Conservation (phyloP, 768 basidiomycete genomes). For the Termitomyces sp. region DNA sequence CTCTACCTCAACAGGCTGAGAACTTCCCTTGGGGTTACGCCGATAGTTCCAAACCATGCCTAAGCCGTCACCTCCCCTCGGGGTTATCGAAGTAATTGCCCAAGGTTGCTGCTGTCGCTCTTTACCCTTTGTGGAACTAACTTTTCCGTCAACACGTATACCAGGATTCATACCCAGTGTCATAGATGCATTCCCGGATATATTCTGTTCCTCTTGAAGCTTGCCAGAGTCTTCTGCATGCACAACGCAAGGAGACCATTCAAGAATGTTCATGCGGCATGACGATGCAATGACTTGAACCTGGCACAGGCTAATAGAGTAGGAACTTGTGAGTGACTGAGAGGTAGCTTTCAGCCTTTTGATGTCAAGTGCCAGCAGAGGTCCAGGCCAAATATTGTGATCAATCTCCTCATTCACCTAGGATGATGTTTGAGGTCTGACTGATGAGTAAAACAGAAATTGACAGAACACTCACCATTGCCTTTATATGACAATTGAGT, state of each 20-base stretch:
- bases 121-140: not conserved
- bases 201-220: not conserved
- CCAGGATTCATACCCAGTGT: not conserved
- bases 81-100: too few relatives aligned
- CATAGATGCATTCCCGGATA: not conserved
- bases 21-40: too few relatives aligned
- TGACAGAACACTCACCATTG: not conserved
- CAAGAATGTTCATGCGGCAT: not conserved
- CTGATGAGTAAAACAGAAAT: not conserved
- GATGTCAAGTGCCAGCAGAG: not conserved
- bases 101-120: too few relatives aligned
- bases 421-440: not conserved
- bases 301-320: not conserved
- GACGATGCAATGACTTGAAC: not conserved
- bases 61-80: too few relatives aligned
- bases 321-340: not conserved
- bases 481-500: not conserved
- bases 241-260: not conserved
- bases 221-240: constrained; percentile 2
- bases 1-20: too few relatives aligned
- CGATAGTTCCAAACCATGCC: too few relatives aligned
- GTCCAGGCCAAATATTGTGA: not conserved
- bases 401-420: not conserved
- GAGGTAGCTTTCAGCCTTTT: not conserved
- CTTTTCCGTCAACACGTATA: not conserved